Base-by-base conservation (phyloP, 2,329 filamentous ascomycete genomes). In the Westerdykella aurantiaca region DNA sequence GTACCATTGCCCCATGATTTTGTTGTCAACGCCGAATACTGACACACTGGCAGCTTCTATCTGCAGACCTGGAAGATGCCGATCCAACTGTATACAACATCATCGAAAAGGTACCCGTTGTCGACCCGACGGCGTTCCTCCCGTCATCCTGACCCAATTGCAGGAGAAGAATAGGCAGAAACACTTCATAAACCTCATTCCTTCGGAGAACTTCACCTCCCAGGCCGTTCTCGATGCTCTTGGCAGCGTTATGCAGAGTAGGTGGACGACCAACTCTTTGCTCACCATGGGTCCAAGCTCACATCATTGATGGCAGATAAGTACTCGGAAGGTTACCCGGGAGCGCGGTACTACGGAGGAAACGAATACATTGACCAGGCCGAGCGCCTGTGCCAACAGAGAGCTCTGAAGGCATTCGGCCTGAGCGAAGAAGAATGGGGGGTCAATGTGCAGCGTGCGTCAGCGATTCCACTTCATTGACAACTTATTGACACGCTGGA, bases 291-390 rank as follows among this genome's bases (percentile, higher is more conserved):
- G 11, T 7, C 33, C 17, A 14, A 35, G n/a, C 33, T 35, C 31
- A 14, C 11, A 9, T 33, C 33, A 9, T 29, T 9, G 25, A 29
- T 18, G 6, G 88, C 66, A 73, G 74, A 98, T 82, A 98, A 98
- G 78, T 98, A 98, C 81, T 96, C 89, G 14, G 93, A 98, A 79
- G 93, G 93, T 55, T 95, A 95, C 72, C 93, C 93, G 57, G 93
- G 93, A 69, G 93, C 93, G 61, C 85, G 93, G 72, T 98, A 98
- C 81, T 98, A 98, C 67, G 93, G 93, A 67, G 93, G 93, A 67
- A 98, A 98, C 78, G 86, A 98, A 79, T 88, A 93, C 80, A 98
- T 98, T 58, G 93, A 98, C 72, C 79, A 88, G 72, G 89, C 96
- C 63, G 93, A 98, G 80, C 80, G 86, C 56, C 85, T 93, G 49